Percentiles rank a stretch among this genome's conserved stretches.
Evolutionary conservation across 495 filamentous ascomycete species (phyloP).

Genomic region (Saxispiralis lemnorum): DNA sequence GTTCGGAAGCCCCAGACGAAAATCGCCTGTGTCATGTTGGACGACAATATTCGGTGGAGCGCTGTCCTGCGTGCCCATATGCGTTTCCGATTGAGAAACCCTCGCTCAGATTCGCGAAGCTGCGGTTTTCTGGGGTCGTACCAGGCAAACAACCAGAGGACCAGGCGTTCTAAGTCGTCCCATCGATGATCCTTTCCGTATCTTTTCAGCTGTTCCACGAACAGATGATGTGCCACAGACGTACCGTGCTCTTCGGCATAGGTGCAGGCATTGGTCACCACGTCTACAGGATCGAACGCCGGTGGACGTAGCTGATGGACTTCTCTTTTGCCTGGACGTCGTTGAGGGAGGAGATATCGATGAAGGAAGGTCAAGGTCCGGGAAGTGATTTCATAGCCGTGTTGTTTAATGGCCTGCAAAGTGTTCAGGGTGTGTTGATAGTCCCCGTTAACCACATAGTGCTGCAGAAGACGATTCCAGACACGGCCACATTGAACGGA

Average conservation of each 20-base stretch:
- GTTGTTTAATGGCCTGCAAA: slow-evolving; percentile 3
- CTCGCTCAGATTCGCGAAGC: neutral
- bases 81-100: neutral
- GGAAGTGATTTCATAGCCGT: neutral
- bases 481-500: slow-evolving; percentile 10
- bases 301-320: neutral
- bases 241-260: slow-evolving; percentile 21
- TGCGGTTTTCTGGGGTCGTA: neutral
- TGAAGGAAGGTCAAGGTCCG: slow-evolving; percentile 4
- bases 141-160: slow-evolving; percentile 10
- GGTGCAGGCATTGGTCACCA: slow-evolving; percentile 22
- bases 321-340: slow-evolving; percentile 1
- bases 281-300: slow-evolving; percentile 13
- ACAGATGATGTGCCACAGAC: slow-evolving; percentile 22
- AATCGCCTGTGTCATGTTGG: slow-evolving; percentile 32
- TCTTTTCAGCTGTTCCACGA: slow-evolving; percentile 33
- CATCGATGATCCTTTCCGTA: slow-evolving; percentile 31
- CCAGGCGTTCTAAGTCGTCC: slow-evolving; percentile 26
- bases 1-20: slow-evolving; percentile 42
- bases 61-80: neutral
- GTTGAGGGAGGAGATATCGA: slow-evolving; percentile 4
- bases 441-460: slow-evolving; percentile 17
- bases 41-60: slow-evolving; percentile 25
- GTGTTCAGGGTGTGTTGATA: neutral
- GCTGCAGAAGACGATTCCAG: slow-evolving; percentile 29